Evolutionary conservation across 2,329 filamentous ascomycete species (phyloP), one percentile per base, ranked within the genome.

Genomic region (Aureobasidium vineae): DNA sequence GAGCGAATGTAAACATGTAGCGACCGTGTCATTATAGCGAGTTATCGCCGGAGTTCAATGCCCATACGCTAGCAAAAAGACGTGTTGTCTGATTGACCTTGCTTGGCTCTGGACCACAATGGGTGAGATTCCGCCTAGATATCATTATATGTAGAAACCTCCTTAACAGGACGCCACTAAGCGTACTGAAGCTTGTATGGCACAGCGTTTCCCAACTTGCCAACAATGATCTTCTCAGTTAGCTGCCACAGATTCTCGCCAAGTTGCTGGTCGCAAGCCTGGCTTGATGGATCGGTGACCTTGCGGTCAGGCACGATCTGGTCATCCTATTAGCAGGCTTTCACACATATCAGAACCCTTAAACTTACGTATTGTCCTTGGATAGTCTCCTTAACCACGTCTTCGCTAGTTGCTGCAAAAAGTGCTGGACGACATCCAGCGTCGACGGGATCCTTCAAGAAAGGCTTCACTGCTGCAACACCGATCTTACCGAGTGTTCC

Each of bases 361-460:
- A 21, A 13, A 67, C 69, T 61, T 54, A 70, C 69, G 68, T 84
- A 84, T 66, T 74, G 70, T 1, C 80, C 81, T 67, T 81, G 79
- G 11, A 84, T 77, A 33, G 75, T 73, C 50, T 83, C 77, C 56
- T 75, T 76, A 1, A 72, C 75, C 0, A 84, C 72, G 61, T 80
- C 79, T 19, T 75, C 72, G 63, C 77, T 79, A 3, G 81, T 82
- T 0, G 80, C 77, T 5, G 82, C 82, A 70, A 82, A 84, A 36
- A 84, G 67, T 15, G 79, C 80, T 1, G 80, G 70, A 21, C 82
- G 74, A 68, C 81, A 84, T 0, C 82, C 82, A 63, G 81, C 67
- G 28, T 80, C 76, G 0, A 83, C 73, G 0, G 81, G 80, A 68
- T 83, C 80, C 66, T 81, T 82, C 79, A 84, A 78, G 67, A 84